Evolutionary conservation across 2,329 filamentous ascomycete genomes (phyloP).

Genomic region (Trichoderma brevicompactum): DNA sequence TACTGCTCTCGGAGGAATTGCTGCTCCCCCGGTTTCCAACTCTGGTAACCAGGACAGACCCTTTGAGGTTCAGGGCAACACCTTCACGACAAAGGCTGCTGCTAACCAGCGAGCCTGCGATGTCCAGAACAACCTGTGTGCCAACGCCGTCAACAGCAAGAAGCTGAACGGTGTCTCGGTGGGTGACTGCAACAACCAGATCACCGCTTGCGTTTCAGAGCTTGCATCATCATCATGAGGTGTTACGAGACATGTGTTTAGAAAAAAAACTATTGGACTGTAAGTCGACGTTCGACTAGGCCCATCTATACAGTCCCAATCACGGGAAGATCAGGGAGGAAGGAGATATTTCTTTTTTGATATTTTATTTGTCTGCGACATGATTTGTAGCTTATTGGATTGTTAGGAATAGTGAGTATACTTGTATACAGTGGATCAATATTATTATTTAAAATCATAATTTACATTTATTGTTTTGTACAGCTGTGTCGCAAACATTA

Average conservation of each 20-base stretch:
- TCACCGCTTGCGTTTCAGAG: slow-evolving; percentile 35
- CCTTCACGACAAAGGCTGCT: slow-evolving; percentile 59
- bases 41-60: slow-evolving; percentile 55
- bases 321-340: slow-evolving; percentile 23
- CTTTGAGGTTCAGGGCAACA: slow-evolving; percentile 61
- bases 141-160: slow-evolving; percentile 60
- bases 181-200: slow-evolving; percentile 60
- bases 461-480: background rate
- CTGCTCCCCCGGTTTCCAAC: slow-evolving; percentile 55
- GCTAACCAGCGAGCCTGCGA: slow-evolving; percentile 66
- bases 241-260: slow-evolving; percentile 13
- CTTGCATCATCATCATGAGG: slow-evolving; percentile 19
- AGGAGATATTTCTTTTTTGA: slow-evolving; percentile 14
- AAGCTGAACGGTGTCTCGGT: slow-evolving; percentile 46
- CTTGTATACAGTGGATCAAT: slow-evolving; percentile 28
- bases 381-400: slow-evolving; percentile 28
- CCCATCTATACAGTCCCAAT: slow-evolving; percentile 17
- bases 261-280: slow-evolving; percentile 17
- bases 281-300: slow-evolving; percentile 9
- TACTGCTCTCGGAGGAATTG: slow-evolving; percentile 54
- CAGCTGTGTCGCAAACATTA: background rate
- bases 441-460: background rate
- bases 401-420: slow-evolving; percentile 27
- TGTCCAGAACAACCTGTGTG: slow-evolving; percentile 65
- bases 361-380: slow-evolving; percentile 27